Evolutionary conservation across 371 early-diverging fungal species (phyloP), one percentile per base, ranked within the genome.

Genomic region (Mucor indicus): DNA sequence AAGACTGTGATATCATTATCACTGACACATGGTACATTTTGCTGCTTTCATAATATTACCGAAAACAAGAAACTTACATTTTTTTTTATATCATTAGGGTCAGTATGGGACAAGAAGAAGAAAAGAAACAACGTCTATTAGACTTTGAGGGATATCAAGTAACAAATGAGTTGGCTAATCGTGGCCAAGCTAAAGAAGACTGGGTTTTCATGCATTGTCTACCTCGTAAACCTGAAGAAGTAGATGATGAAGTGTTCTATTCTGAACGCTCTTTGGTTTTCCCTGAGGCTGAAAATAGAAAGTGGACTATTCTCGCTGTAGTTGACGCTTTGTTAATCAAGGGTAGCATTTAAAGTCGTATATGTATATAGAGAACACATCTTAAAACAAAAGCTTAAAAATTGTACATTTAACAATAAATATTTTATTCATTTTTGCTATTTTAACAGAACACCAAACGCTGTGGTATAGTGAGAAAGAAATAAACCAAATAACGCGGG

Each of bases 1-100:
- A 75, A 13, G 85, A 77, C 33, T 90, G 92, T 10, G 86, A 98
- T 66, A 75, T 94, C 24, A 87, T 98, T 48, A 83, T 96, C 10
- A 98, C 98, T 4, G 98, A 98, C 61, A 96, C 96, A 3, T 98
- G 96, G 96, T n/a, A n/a, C n/a, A n/a, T n/a, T n/a, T n/a, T n/a
- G n/a, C n/a, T n/a, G n/a, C n/a, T n/a, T n/a, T n/a, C n/a, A n/a
- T n/a, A n/a, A n/a, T n/a, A n/a, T n/a, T n/a, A n/a, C n/a, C n/a
- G n/a, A n/a, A n/a, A n/a, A n/a, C n/a, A n/a, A n/a, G n/a, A n/a
- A n/a, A n/a, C n/a, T n/a, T n/a, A n/a, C n/a, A n/a, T n/a, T n/a
- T n/a, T n/a, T n/a, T n/a, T n/a, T n/a, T n/a, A n/a, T n/a, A n/a
- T n/a, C n/a, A n/a, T n/a, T n/a, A n/a, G n/a, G n/a, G 79, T 96